Base-by-base conservation (phyloP, 495 filamentous ascomycete genomes). In the Penicillium flavigenum region DNA sequence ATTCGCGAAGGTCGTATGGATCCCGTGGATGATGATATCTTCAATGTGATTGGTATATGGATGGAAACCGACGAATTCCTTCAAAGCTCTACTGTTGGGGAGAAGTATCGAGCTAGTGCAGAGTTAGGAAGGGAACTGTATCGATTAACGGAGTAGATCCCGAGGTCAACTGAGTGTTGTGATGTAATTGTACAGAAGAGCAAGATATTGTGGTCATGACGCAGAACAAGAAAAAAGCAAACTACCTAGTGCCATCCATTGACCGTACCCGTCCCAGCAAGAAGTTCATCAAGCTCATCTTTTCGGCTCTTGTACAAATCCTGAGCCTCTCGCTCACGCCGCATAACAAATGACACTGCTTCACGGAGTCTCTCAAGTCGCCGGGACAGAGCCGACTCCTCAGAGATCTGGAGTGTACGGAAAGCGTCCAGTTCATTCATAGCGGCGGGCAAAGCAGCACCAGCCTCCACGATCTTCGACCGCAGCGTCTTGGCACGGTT, bases 281-380 rank as follows among this genome's bases (percentile, higher is more conserved):
- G 59, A 46, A 93, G 74, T 55, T 74, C 79, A 48, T 88, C 86
- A 54, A 97, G 67, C 76, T 98, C 94, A 38, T 90, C 88, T 68
- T 81, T 91, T 57, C 83, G 80, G 57, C 70, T 75, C 66, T 87
- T 80, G 68, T 93, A 98, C 61, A 87, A 68, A 56, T 97, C 91
- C 73, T 98, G 95, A 29, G 89, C 90, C 77, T 96, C 91, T 48
- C 90, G 80, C 78, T 96, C 93, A 56, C 92, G 81, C 57, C 85
- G 86, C 67, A 84, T 88, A 22, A 98, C 82, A 69, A 91, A 91
- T 16, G 79, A 81, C 20, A 95, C 92, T 66, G 96, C 91, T n/a
- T 84, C 85, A 43, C 88, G 84, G 49, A 98, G 76, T 31, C 78
- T 80, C 65, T 90, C 91, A 42, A 97, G 72, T 42, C 95, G 79